A percentile compares a stretch with the other conserved stretches of the same genome.
phyloP scores from a whole-genome alignment of 768 basidiomycete species.

The Butyriboletus loyo region DNA sequence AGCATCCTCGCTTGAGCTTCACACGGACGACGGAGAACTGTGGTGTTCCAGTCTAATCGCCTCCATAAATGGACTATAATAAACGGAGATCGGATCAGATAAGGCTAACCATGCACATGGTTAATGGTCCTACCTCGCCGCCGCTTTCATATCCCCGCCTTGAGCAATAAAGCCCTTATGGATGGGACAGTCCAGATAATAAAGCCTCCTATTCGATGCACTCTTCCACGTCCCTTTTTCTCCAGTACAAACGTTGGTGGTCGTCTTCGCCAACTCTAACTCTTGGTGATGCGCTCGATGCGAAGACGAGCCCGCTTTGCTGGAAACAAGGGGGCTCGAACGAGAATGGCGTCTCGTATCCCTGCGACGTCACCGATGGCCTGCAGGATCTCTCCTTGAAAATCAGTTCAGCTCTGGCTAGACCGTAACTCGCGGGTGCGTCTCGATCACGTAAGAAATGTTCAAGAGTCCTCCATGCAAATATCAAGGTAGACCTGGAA shows the following conservation, averaged over 20 bases:
- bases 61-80: constrained; percentile 45
- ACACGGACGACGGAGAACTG: constrained; percentile 52
- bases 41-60: constrained; percentile 44
- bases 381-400: too few species aligned
- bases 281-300: constrained; percentile 36
- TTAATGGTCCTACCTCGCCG: constrained; percentile 43
- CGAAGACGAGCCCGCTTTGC: constrained; percentile 41
- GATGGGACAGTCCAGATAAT: constrained; percentile 42
- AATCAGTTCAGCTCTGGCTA: too few species aligned
- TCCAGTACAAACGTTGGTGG: constrained; percentile 45
- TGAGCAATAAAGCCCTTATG: constrained; percentile 52
- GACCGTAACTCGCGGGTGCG: too few species aligned
- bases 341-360: too few species aligned
- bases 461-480: too few species aligned
- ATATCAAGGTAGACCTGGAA: too few species aligned
- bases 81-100: constrained; percentile 10
- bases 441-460: too few species aligned
- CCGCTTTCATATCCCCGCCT: constrained; percentile 55
- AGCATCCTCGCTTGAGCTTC: constrained; percentile 42
- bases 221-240: constrained; percentile 45
- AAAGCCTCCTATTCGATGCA: constrained; percentile 43
- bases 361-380: too few species aligned
- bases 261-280: constrained; percentile 46
- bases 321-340: constrained; percentile 31
- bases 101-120: neutral